These are phyloP conservation scores for Colletotrichum graminicola DNA, from an alignment of 2,329 filamentous ascomycete species.

Conservation along the genomic window DNA sequence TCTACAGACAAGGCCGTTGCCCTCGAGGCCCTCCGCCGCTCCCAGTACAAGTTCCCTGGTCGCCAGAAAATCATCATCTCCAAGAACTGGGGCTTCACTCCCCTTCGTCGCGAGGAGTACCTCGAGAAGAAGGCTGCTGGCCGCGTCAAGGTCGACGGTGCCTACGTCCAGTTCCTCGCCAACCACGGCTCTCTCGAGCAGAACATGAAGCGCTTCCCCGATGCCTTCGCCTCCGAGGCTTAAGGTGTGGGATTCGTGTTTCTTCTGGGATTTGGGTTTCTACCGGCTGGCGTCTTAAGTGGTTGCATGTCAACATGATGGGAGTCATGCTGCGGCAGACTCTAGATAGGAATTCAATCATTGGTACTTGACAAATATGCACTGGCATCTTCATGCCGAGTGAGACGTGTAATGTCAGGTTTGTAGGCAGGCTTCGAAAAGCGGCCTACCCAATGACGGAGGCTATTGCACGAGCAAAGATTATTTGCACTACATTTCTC, in stretches of 20 bases:
- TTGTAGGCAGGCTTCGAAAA: constrained; percentile 13
- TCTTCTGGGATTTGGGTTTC: constrained; percentile 54
- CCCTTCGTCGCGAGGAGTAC: constrained; percentile 97
- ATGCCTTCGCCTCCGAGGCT: constrained; percentile 78
- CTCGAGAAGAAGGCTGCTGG: constrained; percentile 93
- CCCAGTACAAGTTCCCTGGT: constrained; percentile 99
- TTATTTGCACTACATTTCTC: not conserved
- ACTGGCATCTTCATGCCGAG: constrained; percentile 17
- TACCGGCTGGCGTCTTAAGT: constrained; percentile 57
- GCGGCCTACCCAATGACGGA: not conserved
- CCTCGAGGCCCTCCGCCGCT: constrained; percentile 98
- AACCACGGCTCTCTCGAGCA: constrained; percentile 88
- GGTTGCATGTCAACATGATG: constrained; percentile 55
- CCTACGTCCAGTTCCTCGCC: constrained; percentile 98
- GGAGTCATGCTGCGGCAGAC: constrained; percentile 42
- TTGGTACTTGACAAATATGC: constrained; percentile 42
- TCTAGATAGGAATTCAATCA: constrained; percentile 44
- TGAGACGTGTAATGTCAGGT: not conserved
- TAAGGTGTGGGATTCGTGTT: constrained; percentile 51
- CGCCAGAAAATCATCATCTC: constrained; percentile 99
- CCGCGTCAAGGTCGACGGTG: constrained; percentile 95
- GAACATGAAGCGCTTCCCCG: constrained; percentile 96
- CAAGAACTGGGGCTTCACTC: constrained; percentile 99
- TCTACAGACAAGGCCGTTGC: constrained; percentile 84
- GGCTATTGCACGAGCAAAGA: not conserved